These are phyloP conservation scores for Termitomyces sp. DNA, from an alignment of 768 basidiomycete genomes.

Conservation along the genomic window DNA sequence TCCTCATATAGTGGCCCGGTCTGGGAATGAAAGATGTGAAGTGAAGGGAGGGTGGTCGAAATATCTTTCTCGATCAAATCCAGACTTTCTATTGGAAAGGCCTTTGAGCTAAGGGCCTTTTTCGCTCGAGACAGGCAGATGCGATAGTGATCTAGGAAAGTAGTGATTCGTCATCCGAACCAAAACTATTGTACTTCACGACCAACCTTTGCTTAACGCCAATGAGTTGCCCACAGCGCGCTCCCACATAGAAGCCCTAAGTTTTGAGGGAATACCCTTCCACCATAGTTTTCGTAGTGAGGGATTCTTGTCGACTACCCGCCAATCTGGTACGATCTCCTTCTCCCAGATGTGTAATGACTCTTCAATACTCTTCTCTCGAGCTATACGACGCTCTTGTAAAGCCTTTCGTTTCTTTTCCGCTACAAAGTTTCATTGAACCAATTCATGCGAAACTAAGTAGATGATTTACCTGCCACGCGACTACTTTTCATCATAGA, in stretches of 20 bases:
- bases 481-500: conserved; percentile 84
- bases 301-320: conserved; percentile 59
- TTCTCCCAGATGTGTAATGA: conserved; percentile 73
- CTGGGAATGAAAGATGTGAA: conserved; percentile 76
- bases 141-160: conserved; percentile 57
- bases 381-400: conserved; percentile 53
- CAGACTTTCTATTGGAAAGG: conserved; percentile 61
- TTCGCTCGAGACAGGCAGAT: conserved; percentile 69
- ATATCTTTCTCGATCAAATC: conserved; percentile 72
- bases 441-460: background rate
- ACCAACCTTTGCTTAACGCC: conserved; percentile 72
- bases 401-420: conserved; percentile 62
- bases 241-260: conserved; percentile 80
- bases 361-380: conserved; percentile 66
- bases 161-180: conserved; percentile 5
- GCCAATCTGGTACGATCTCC: conserved; percentile 80
- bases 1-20: conserved; percentile 79
- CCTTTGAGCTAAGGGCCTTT: conserved; percentile 55
- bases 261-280: conserved; percentile 79
- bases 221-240: conserved; percentile 80
- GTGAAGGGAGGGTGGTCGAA: conserved; percentile 58
- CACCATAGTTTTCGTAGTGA: conserved; percentile 75
- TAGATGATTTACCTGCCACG: conserved; percentile 47
- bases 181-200: conserved; percentile 1
- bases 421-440: conserved; percentile 32